Conservation (phyloP, 1,139 yeast species). For the Yamadazyma atlantica region DNA sequence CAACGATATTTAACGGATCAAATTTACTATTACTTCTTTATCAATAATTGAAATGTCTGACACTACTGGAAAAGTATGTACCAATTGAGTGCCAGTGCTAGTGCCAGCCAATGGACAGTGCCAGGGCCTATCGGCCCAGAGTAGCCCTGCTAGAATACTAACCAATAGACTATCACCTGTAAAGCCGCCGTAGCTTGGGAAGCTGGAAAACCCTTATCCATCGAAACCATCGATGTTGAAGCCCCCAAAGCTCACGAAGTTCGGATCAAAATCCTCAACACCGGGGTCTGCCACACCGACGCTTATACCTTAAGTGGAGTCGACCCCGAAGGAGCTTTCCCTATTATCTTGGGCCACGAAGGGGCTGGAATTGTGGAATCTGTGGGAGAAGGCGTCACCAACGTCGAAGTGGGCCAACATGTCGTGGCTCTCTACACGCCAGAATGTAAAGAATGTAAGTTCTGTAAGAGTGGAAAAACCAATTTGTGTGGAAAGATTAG, state of each 20-base stretch:
- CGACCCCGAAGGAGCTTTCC: conserved; percentile 97
- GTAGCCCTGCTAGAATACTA: conserved; percentile 13
- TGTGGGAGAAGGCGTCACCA: conserved; percentile 89
- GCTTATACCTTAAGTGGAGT: conserved; percentile 92
- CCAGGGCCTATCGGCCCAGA: too few relatives aligned
- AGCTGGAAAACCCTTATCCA: conserved; percentile 78
- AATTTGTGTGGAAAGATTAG: conserved; percentile 90
- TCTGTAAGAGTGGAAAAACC: conserved; percentile 94
- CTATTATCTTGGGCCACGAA: conserved; percentile 90
- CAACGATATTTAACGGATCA: not conserved
- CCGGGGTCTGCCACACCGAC: conserved; percentile 98
- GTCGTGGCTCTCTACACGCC: conserved; percentile 94
- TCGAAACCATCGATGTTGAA: conserved; percentile 86
- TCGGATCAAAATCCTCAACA: conserved; percentile 79
- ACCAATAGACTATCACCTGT: conserved; percentile 70
- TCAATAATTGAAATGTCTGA: too few relatives aligned
- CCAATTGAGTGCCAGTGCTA: not conserved
- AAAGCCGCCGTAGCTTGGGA: conserved; percentile 98
- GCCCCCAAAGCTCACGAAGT: conserved; percentile 98
- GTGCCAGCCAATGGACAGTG: too few relatives aligned
- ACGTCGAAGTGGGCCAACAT: conserved; percentile 83
- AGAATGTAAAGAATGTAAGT: conserved; percentile 92
- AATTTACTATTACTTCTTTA: too few relatives aligned
- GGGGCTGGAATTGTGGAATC: conserved; percentile 96
- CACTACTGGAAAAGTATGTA: conserved; percentile 39